Evolutionary conservation across 768 basidiomycete species (phyloP), one percentile per base, ranked within the genome.

Genomic region (Tricholoma saponaceum): DNA sequence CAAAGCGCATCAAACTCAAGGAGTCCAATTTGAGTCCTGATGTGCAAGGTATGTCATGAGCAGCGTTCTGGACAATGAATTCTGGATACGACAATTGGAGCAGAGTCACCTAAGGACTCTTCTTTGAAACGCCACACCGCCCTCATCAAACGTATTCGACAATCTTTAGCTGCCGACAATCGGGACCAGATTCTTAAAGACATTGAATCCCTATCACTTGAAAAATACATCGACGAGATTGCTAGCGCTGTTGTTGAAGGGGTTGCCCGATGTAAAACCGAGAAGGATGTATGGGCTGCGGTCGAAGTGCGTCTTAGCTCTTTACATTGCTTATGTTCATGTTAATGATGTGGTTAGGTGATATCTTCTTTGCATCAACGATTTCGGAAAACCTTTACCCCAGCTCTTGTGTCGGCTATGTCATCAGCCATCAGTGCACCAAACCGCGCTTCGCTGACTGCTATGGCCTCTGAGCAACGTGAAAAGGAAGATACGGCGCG

Each of bases 161-260:
- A 89, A 67, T 91, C 92, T 16, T 79, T 98, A 66, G 90, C 88
- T 14, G 68, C 79, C 37, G 92, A 94, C 64, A 88, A 92, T 68
- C 83, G 80, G 49, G 92, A 95, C 64, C 87, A 92, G 65, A 86
- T 96, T 58, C 74, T 97, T 63, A 98, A 95, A 72, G 97, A 99
- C 66, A 86, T 97, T 61, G 89, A 95, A 60, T 81, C 89, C 0
- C 80, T 99, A 55, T 87, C 92, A 2, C 78, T 99, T 56, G 94
- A 94, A 75, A 98, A 97, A 73, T 98, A 99, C 69, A 80, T 95
- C 50, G 95, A 97, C 67, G 97, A 99, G 73, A 88, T 98, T 60
- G 91, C 89, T 1, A 84, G 85, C 10, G 95, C 95, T 6, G 79
- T 88, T 1, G 75, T 92, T 2, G 97, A 99, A 67, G 97, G 97